Base-by-base conservation (phyloP, 2,329 filamentous ascomycete genomes). In the Alternaria viburni region DNA sequence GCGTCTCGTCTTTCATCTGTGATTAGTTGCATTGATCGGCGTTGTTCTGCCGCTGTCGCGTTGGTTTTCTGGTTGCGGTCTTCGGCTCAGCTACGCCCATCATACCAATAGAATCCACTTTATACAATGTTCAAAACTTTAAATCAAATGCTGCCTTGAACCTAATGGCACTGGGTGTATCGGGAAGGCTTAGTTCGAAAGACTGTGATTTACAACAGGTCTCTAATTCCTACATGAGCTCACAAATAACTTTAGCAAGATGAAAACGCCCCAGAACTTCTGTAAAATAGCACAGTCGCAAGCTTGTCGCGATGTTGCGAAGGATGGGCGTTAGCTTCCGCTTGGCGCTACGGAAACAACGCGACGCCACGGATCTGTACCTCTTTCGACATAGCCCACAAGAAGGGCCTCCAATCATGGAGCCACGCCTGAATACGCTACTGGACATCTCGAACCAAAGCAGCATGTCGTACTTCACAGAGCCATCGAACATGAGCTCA, bases 351-450 rank as follows among this genome's bases (percentile, higher is more conserved):
- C 44, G 60, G 23, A 28, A 54, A 25, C 28, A 36, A 59, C 59
- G 49, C 59, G 49, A 54, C 60, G 30, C 56, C 45, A 41, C 51
- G 43, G 56, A 36, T n/a, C 44, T 62, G 56, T 55, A 26, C 56
- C 55, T 47, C 30, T 59, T 62, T 59, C 56, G 55, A 62, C 49
- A 44, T 47, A 50, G 56, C 46, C 43, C 56, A 59, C 56, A 19
- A 62, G 30, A 25, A 17, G 21, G 54, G 44, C 50, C 50, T 62
- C 60, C 60, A 62, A 59, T 62, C 60, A 62, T 62, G 60, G 50
- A 59, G 56, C 56, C 60, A 26, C 56, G 60, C 50, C 56, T 62
- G 50, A 55, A 54, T 59, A 57, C 56, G 47, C 28, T 62, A 32
- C 56, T 50, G 43, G 60, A 62, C 45, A 51, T 55, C n/a, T 59